Percentiles rank a stretch among this genome's conserved stretches.
These are phyloP conservation scores for Protomyces arabidopsidicola DNA, from an alignment of 1,139 yeast species.

Conservation along the genomic window DNA sequence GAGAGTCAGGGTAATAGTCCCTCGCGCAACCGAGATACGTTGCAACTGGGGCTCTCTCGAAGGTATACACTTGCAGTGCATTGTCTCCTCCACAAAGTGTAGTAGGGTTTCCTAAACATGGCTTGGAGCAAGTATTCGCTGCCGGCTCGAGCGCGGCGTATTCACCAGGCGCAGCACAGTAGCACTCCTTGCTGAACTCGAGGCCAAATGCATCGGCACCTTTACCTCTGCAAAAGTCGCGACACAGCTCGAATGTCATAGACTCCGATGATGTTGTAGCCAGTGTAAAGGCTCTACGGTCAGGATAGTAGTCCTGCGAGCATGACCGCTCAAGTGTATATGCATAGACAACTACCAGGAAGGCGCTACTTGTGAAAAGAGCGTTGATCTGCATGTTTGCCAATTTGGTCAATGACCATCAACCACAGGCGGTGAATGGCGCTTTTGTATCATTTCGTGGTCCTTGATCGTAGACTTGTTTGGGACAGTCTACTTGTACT, in stretches of 20 bases:
- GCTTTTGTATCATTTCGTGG: no score
- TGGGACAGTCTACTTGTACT: no score
- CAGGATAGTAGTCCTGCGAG: neutral
- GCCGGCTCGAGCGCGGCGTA: neutral
- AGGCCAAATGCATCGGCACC: neutral
- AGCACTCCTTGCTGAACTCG: neutral
- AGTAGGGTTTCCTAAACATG: constrained; percentile 8
- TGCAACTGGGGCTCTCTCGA: neutral
- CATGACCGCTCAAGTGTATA: neutral
- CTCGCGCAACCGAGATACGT: neutral
- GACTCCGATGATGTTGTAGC: neutral
- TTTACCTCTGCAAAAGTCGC: neutral
- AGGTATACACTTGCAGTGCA: constrained; percentile 12
- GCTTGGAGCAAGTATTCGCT: neutral
- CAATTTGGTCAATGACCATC: no score
- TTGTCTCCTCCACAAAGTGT: constrained; percentile 17
- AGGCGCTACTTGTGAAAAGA: neutral
- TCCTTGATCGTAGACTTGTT: no score
- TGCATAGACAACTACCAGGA: neutral
- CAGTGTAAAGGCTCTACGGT: neutral
- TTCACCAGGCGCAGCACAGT: constrained; percentile 1
- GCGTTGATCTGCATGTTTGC: neutral
- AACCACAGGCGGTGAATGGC: no score
- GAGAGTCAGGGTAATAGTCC: neutral
- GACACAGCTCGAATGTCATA: neutral